A percentile compares a stretch with the other conserved stretches of the same genome.
Evolutionary conservation across 2,329 filamentous ascomycete genomes (phyloP).

Genomic region (Cladosporium sp.): DNA sequence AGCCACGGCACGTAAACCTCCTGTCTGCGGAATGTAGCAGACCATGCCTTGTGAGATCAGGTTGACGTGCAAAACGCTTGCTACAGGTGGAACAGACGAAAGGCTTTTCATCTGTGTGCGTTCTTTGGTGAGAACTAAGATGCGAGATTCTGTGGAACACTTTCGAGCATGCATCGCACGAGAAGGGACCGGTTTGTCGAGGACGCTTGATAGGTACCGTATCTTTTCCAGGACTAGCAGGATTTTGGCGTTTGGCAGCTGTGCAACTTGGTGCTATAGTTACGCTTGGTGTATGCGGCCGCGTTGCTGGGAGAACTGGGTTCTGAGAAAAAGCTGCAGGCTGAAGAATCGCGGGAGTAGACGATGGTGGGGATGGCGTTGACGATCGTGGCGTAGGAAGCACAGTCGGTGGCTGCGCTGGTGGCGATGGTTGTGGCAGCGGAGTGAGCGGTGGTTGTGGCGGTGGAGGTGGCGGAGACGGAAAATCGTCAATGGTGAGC

Average conservation of each 20-base stretch:
- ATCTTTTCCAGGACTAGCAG: not conserved
- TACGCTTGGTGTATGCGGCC: no score
- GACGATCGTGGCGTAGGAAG: not conserved
- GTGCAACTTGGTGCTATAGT: no score
- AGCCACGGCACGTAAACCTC: not conserved
- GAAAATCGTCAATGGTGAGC: constrained; percentile 6
- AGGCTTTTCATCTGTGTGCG: not conserved
- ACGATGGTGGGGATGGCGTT: not conserved
- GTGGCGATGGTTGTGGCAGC: not conserved
- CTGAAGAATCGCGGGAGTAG: not conserved
- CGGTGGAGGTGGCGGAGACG: not conserved
- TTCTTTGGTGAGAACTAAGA: not conserved
- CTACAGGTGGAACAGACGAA: not conserved
- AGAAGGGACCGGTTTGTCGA: not conserved
- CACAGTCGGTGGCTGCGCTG: not conserved
- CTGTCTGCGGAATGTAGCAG: not conserved
- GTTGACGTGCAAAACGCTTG: not conserved
- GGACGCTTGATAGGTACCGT: not conserved
- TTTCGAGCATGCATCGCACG: not conserved
- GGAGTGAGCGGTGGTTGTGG: no score
- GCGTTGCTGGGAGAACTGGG: not conserved
- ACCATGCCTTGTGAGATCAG: not conserved
- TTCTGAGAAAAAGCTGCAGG: not conserved
- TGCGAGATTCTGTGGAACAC: not conserved
- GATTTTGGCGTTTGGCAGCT: not conserved